Evolutionary conservation across 108 stramenopile species (phyloP).

Genomic region (Nitzschia sp.): DNA sequence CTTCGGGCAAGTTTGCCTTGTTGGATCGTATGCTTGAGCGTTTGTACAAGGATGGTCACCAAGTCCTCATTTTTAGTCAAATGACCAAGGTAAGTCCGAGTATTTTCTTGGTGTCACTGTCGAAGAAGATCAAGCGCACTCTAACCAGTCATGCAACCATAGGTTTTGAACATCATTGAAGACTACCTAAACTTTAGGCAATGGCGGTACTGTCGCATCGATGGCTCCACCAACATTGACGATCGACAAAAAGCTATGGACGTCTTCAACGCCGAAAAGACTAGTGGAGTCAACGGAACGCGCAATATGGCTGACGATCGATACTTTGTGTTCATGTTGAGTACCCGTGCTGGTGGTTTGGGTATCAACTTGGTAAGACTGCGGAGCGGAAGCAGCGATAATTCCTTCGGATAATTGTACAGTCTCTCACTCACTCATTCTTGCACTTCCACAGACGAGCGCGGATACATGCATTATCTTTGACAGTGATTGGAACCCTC

Average conservation of each 20-base stretch:
- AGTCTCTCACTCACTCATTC: background rate
- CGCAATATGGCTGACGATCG: slow-evolving; percentile 75
- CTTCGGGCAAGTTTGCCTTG: slow-evolving; percentile 96
- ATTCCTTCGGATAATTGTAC: background rate
- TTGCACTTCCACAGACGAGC: slow-evolving; percentile 26
- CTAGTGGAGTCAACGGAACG: slow-evolving; percentile 57
- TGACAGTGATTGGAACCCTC: slow-evolving; percentile 99
- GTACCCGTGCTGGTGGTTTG: slow-evolving; percentile 95
- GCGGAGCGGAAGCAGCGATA: no score
- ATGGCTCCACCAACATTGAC: slow-evolving; percentile 95
- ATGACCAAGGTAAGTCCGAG: slow-evolving; percentile 93
- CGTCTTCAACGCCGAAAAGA: slow-evolving; percentile 90
- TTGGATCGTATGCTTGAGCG: slow-evolving; percentile 95
- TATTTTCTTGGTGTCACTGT: no score
- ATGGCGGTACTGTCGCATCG: slow-evolving; percentile 94
- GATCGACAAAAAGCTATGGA: slow-evolving; percentile 95
- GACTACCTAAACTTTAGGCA: slow-evolving; percentile 85
- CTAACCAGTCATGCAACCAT: no score
- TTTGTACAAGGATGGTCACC: slow-evolving; percentile 91
- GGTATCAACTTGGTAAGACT: slow-evolving; percentile 88
- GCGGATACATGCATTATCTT: slow-evolving; percentile 99
- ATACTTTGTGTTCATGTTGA: slow-evolving; percentile 92
- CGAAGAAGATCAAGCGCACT: no score
- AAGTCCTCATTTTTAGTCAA: slow-evolving; percentile 98
- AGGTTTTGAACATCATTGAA: slow-evolving; percentile 96